Conservation (phyloP, 1,139 yeast species). For the Scheffersomyces parashehatae region DNA sequence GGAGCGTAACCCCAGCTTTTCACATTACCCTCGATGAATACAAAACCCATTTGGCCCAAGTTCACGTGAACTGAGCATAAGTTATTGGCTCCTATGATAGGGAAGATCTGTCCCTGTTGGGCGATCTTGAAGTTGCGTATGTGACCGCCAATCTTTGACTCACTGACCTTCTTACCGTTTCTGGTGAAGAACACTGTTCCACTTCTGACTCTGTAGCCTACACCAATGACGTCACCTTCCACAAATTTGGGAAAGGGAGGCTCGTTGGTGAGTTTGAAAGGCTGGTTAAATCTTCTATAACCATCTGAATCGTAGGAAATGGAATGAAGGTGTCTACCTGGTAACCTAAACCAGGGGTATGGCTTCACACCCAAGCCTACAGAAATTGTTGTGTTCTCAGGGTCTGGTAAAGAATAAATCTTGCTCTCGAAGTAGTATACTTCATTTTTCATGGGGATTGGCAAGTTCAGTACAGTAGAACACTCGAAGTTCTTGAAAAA, state of each 20-base stretch:
- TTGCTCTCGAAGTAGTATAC: constrained; percentile 91
- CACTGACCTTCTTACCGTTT: constrained; percentile 68
- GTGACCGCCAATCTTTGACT: constrained; percentile 70
- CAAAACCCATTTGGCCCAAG: constrained; percentile 59
- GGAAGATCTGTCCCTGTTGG: constrained; percentile 44
- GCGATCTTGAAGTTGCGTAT: constrained; percentile 45
- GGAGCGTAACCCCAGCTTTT: constrained; percentile 70
- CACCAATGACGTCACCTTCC: constrained; percentile 67
- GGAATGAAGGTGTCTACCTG: constrained; percentile 56
- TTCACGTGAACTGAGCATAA: constrained; percentile 56
- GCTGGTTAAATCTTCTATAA: constrained; percentile 50
- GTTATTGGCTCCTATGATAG: constrained; percentile 54
- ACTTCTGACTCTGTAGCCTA: constrained; percentile 61
- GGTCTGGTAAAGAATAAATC: constrained; percentile 54
- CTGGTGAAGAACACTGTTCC: constrained; percentile 70
- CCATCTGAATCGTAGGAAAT: constrained; percentile 56
- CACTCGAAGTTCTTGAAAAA: constrained; percentile 73
- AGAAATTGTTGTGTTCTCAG: constrained; percentile 44
- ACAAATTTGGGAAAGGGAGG: constrained; percentile 48
- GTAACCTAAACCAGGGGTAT: constrained; percentile 60
- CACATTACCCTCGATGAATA: constrained; percentile 60
- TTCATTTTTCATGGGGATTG: constrained; percentile 82
- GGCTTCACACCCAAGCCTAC: constrained; percentile 53
- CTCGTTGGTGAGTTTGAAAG: constrained; percentile 38
- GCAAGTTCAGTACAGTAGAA: constrained; percentile 80